These are phyloP conservation scores for Phytophthora cactorum DNA, from an alignment of 352 stramenopile genomes.

Conservation along the genomic window DNA sequence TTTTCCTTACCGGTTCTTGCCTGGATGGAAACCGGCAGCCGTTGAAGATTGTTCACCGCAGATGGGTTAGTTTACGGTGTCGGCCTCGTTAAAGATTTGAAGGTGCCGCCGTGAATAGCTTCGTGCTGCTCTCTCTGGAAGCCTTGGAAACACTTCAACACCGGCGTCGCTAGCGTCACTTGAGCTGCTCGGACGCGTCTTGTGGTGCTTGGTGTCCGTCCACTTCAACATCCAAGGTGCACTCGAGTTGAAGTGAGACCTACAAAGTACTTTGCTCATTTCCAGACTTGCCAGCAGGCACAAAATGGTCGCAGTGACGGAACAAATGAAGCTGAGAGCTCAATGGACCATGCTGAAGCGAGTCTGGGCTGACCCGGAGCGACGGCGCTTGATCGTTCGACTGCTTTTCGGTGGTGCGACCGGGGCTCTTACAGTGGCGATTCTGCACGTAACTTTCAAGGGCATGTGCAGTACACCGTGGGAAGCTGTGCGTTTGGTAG, in stretches of 20 bases:
- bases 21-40: background rate
- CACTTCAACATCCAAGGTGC: constrained; percentile 14
- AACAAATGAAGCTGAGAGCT: constrained; percentile 9
- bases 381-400: constrained; percentile 18
- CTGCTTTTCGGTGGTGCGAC: constrained; percentile 27
- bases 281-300: constrained; percentile 7
- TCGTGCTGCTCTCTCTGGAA: background rate
- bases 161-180: constrained; percentile 20
- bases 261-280: constrained; percentile 14
- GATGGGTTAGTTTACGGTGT: constrained; percentile 5
- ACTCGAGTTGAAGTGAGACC: background rate
- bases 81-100: constrained; percentile 25
- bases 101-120: constrained; percentile 12
- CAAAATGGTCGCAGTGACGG: constrained; percentile 17
- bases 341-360: constrained; percentile 16
- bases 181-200: constrained; percentile 14
- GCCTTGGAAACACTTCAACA: background rate
- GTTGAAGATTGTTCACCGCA: constrained; percentile 7
- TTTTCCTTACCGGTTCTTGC: constrained; percentile 11
- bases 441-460: constrained; percentile 29
- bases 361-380: constrained; percentile 19
- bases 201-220: constrained; percentile 17
- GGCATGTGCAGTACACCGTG: constrained; percentile 40
- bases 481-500: constrained; percentile 33
- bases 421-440: constrained; percentile 16